Conservation (phyloP, 441 rosid genomes). For the Jatropha multifida region DNA sequence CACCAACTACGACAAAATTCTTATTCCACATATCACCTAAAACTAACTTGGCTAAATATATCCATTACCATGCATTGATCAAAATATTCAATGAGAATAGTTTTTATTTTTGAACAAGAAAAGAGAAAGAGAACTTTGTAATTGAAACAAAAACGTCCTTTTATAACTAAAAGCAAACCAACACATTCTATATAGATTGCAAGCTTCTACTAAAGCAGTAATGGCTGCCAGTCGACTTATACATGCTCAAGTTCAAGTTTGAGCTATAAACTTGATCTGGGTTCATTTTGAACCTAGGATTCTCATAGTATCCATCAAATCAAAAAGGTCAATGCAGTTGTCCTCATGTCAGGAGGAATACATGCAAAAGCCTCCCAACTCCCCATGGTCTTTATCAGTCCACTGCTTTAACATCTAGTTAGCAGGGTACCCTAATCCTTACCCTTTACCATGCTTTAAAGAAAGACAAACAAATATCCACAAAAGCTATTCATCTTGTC, state of each 20-base stretch:
- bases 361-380: slow-evolving; percentile 1
- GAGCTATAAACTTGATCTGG: too few species aligned
- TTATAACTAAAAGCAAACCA: neutral
- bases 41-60: neutral
- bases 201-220: neutral
- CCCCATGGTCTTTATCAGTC: neutral
- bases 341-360: neutral
- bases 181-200: neutral
- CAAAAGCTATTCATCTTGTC: neutral
- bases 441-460: neutral
- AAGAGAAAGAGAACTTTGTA: neutral
- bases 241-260: neutral
- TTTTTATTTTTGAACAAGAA: neutral
- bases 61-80: neutral
- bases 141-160: neutral
- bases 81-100: neutral
- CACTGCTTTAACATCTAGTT: neutral
- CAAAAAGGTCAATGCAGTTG: neutral
- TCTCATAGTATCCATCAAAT: neutral
- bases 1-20: neutral
- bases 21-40: neutral
- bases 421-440: neutral
- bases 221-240: neutral
- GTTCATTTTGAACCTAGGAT: neutral
- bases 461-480: neutral